phyloP scores from a whole-genome alignment of 2,329 filamentous ascomycete genomes.

The Bipolaris victoriae region DNA sequence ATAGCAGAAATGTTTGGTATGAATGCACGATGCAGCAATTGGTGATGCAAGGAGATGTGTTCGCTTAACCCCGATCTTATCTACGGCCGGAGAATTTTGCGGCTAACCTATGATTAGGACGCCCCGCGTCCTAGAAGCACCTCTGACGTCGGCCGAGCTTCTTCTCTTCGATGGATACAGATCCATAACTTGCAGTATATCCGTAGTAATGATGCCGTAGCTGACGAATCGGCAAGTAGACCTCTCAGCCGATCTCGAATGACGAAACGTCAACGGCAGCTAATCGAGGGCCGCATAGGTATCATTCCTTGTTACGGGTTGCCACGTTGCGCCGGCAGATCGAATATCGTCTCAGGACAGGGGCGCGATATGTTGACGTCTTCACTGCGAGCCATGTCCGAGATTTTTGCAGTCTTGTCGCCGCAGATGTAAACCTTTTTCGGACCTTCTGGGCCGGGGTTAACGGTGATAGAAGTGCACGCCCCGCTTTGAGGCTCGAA shows the following conservation, averaged over 20 bases:
- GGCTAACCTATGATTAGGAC: background rate
- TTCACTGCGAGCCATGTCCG: constrained; percentile 14
- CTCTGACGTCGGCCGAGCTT: background rate
- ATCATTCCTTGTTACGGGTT: constrained; percentile 3
- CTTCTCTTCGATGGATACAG: background rate
- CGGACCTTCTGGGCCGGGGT: constrained; percentile 6
- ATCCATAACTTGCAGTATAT: background rate
- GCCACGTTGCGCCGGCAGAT: constrained; percentile 10
- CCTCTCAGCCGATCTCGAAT: constrained; percentile 6
- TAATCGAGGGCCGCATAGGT: background rate
- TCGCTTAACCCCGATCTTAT: background rate
- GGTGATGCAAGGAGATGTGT: background rate
- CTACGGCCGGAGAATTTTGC: background rate
- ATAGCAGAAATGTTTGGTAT: background rate
- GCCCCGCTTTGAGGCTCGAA: constrained; percentile 15
- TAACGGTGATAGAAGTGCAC: constrained; percentile 11
- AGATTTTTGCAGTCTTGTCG: constrained; percentile 14
- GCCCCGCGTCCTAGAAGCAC: background rate
- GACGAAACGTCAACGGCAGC: constrained; percentile 13
- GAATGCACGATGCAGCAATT: background rate
- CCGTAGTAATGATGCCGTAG: background rate
- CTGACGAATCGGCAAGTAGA: background rate
- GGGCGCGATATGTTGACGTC: constrained; percentile 9
- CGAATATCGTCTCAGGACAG: constrained; percentile 1
- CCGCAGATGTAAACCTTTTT: constrained; percentile 4